phyloP scores from a whole-genome alignment of 1,284 basidiomycete species.

The Marasmius fiardii region DNA sequence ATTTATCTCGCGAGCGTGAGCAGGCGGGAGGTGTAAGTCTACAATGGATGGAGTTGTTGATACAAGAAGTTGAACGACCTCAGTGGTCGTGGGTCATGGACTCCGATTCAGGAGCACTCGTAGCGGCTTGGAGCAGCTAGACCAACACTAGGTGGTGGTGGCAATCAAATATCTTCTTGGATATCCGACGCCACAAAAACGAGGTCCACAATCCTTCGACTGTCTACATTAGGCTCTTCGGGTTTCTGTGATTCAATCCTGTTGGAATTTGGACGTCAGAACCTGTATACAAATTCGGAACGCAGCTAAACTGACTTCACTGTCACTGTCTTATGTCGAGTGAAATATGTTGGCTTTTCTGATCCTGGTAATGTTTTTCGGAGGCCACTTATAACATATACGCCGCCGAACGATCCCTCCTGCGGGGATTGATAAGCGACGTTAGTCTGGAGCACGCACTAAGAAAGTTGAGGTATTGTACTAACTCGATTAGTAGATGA shows the following conservation, averaged over 20 bases:
- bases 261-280: conserved; percentile 3
- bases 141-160: too few relatives aligned
- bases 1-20: too few relatives aligned
- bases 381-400: conserved; percentile 51
- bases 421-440: conserved; percentile 18
- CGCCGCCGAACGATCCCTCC: conserved; percentile 48
- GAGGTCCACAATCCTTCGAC: conserved; percentile 45
- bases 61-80: too few relatives aligned
- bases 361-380: conserved; percentile 35
- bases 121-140: too few relatives aligned
- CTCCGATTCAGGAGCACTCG: too few relatives aligned
- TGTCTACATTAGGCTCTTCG: conserved; percentile 33
- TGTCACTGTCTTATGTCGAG: conserved; percentile 49
- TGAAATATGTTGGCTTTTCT: conserved; percentile 32
- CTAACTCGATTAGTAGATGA: conserved; percentile 38
- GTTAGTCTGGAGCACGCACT: neutral
- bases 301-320: conserved; percentile 40
- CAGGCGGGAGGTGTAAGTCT: too few relatives aligned
- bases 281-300: neutral
- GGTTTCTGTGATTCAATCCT: conserved; percentile 47
- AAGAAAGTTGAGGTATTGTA: conserved; percentile 7
- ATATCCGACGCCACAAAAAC: conserved; percentile 46
- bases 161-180: conserved; percentile 19
- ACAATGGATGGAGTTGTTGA: too few relatives aligned
- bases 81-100: too few relatives aligned